Evolutionary conservation across 2,329 filamentous ascomycete genomes (phyloP), one percentile per base, ranked within the genome.

Genomic region (Paraconiothyrium brasiliense): DNA sequence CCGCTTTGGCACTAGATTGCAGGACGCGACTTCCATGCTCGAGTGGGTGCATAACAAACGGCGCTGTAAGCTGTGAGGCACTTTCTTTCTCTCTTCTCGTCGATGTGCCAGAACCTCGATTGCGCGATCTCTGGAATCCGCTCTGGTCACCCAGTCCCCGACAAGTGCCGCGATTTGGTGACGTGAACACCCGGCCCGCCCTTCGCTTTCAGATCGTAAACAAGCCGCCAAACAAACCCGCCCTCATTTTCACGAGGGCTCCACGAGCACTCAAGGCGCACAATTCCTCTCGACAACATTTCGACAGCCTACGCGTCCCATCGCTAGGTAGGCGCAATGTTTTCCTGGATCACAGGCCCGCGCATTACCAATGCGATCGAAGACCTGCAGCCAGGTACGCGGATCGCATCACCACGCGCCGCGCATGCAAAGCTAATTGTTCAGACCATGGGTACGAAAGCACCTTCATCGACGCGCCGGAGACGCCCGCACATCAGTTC

Each of bases 401-500:
- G 3, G 35, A n/a, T 14, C 13, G 16, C n/a, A 32, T n/a, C 10
- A 24, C 35, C 8, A 24, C 41, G 10, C 39, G 41, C 16, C 37
- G 39, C 46, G 10, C 24, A n/a, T 39, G 11, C 35, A 34, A 54
- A 52, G 41, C 69, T 73, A 50, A 76, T 57, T 34, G 14, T 22
- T 11, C 47, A 77, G 75, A 77, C 64, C 68, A 68, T 57, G 71
- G 70, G 22, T 72, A 74, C 60, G 73, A 80, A 48, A 79, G 78
- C n/a, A 80, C 78, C 46, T 77, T 80, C 61, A 71, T 84, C 61
- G 87, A 89, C 46, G 80, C 84, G 7, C 88, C 87, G 54, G 86
- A 89, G 66, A 90, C 89, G 1, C 88, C 89, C 9, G 88, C 87
- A 50, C 87, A 87, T 50, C 82, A 90, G 24, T 91, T 91, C 73